A percentile compares a stretch with the other conserved stretches of the same genome.
These are phyloP conservation scores for Epichloe brachyelytri DNA, from an alignment of 2,329 filamentous ascomycete species.

Conservation along the genomic window DNA sequence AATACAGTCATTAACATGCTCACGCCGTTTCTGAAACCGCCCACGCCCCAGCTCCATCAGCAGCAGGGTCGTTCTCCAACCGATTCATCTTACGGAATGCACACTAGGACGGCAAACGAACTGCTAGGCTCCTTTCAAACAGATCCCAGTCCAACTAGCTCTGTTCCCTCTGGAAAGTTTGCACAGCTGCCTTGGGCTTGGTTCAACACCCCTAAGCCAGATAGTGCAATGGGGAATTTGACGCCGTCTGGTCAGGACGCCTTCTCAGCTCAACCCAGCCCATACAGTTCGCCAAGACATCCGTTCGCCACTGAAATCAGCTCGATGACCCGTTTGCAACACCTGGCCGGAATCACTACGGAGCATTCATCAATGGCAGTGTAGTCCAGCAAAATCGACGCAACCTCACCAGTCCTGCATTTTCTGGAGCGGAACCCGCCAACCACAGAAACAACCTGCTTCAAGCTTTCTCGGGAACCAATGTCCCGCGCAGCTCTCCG, in stretches of 20 bases:
- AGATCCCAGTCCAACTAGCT: slow-evolving; percentile 17
- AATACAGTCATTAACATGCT: slow-evolving; percentile 33
- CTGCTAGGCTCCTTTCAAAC: slow-evolving; percentile 30
- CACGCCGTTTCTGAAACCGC: slow-evolving; percentile 34
- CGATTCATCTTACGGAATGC: slow-evolving; percentile 43
- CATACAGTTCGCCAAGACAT: slow-evolving; percentile 12
- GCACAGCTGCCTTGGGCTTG: slow-evolving; percentile 37
- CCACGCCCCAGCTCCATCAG: slow-evolving; percentile 26
- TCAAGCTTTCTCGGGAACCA: slow-evolving; percentile 19
- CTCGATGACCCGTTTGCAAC: slow-evolving; percentile 21
- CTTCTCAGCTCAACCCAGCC: slow-evolving; percentile 15
- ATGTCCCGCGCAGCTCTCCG: slow-evolving; percentile 16
- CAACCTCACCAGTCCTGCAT: slow-evolving; percentile 2
- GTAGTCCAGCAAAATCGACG: slow-evolving; percentile 1
- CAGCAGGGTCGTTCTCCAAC: slow-evolving; percentile 16
- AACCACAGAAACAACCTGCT: slow-evolving; percentile 21
- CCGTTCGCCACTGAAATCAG: slow-evolving; percentile 5
- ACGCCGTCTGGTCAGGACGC: slow-evolving; percentile 12
- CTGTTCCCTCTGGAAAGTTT: slow-evolving; percentile 19
- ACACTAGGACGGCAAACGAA: slow-evolving; percentile 36
- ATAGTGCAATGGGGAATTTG: slow-evolving; percentile 9
- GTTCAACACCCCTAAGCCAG: slow-evolving; percentile 27
- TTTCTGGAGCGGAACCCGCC: slow-evolving; percentile 13
- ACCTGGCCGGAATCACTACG: slow-evolving; percentile 11
- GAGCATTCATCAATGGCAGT: not conserved